phyloP scores from a whole-genome alignment of 2,329 filamentous ascomycete species.

The Corinectria fuckeliana region DNA sequence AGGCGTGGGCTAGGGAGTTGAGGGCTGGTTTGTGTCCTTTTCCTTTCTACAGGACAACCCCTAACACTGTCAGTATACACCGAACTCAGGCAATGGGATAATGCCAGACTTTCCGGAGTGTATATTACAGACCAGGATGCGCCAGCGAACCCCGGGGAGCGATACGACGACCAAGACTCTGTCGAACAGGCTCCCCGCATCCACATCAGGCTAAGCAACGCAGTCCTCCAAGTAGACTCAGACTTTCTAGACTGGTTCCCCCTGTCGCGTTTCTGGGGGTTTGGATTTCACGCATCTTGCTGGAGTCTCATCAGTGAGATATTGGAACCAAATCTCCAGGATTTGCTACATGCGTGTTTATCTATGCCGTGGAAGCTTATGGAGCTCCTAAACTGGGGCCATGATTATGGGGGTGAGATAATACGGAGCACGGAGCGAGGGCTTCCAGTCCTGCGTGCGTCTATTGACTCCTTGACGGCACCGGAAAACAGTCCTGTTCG shows the following conservation, averaged over 20 bases:
- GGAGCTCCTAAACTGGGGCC: constrained; percentile 20
- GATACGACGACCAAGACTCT: not conserved
- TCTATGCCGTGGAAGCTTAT: constrained; percentile 9
- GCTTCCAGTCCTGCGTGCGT: not conserved
- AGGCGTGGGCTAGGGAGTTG: too few species aligned
- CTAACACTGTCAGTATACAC: not conserved
- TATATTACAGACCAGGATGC: not conserved
- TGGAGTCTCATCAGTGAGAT: constrained; percentile 14
- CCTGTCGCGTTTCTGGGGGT: constrained; percentile 23
- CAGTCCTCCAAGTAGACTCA: too few species aligned
- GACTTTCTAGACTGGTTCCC: too few species aligned
- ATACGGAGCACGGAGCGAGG: not conserved
- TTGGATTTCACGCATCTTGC: constrained; percentile 18
- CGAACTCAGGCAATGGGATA: not conserved
- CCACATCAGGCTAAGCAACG: too few species aligned
- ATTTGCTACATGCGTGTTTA: constrained; percentile 11
- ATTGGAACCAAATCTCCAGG: not conserved
- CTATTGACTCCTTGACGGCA: not conserved
- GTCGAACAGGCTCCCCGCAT: too few species aligned
- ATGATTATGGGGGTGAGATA: constrained; percentile 13
- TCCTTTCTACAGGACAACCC: too few species aligned
- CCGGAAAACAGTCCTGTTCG: not conserved
- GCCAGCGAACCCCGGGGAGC: not conserved
- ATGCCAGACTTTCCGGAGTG: constrained; percentile 1
- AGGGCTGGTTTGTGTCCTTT: too few species aligned